A percentile compares a stretch with the other conserved stretches of the same genome.
phyloP scores from a whole-genome alignment of 371 early-diverging fungal species.

The Mortierella sp. region DNA sequence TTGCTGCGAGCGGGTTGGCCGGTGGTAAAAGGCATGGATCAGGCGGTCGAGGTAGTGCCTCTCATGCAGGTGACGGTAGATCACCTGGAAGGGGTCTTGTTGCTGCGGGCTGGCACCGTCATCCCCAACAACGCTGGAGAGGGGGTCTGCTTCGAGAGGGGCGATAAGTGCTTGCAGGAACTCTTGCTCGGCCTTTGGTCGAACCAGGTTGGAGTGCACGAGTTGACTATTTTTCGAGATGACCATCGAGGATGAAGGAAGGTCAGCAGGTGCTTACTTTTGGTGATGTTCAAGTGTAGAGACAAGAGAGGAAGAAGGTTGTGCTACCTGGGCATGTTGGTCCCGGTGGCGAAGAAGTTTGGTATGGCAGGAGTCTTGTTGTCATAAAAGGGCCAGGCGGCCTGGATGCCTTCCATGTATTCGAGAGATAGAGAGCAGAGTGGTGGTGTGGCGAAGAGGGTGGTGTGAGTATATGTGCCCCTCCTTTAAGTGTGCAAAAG shows the following conservation, averaged over 20 bases:
- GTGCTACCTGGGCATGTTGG: neutral
- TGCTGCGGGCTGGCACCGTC: conserved; percentile 2
- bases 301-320: too few relatives aligned
- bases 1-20: neutral
- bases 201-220: neutral
- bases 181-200: neutral
- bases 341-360: neutral
- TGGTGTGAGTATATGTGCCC: neutral
- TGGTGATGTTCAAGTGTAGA: neutral
- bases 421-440: neutral
- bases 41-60: conserved; percentile 42
- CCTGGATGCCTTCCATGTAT: conserved; percentile 13
- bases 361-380: neutral
- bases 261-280: neutral
- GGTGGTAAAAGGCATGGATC: conserved; percentile 28
- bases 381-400: conserved; percentile 5
- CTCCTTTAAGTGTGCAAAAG: neutral
- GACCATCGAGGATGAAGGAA: neutral
- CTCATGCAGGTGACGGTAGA: conserved; percentile 26
- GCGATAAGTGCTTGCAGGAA: conserved; percentile 12
- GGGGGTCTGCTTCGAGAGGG: neutral
- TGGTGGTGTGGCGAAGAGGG: neutral
- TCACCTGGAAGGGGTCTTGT: conserved; percentile 9
- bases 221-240: neutral
- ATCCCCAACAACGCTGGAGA: neutral